A percentile compares a stretch with the other conserved stretches of the same genome.
Evolutionary conservation across 495 filamentous ascomycete genomes (phyloP).

Genomic region (Trichoderma asperelloides): DNA sequence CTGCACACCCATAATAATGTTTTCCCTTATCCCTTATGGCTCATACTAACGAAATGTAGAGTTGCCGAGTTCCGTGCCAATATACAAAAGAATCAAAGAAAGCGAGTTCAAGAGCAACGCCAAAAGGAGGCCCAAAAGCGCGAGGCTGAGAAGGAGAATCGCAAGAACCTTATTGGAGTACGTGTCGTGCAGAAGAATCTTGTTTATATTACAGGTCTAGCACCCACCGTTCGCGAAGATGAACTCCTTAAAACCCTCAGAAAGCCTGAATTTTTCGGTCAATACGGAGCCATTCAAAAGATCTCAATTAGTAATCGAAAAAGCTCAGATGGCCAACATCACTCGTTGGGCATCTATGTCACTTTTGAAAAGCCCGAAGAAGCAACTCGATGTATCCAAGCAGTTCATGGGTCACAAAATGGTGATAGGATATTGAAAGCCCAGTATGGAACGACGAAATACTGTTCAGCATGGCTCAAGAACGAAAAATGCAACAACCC

Average conservation of each 20-base stretch:
- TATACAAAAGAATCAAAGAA: slow-evolving; percentile 79
- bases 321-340: slow-evolving; percentile 54
- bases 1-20: background rate
- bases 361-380: slow-evolving; percentile 86
- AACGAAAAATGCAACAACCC: slow-evolving; percentile 88
- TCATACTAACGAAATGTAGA: slow-evolving; percentile 27
- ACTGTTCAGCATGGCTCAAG: slow-evolving; percentile 93
- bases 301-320: slow-evolving; percentile 97
- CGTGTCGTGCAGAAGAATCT: slow-evolving; percentile 97
- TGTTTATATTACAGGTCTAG: slow-evolving; percentile 94
- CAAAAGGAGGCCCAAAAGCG: slow-evolving; percentile 94
- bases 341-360: slow-evolving; percentile 92
- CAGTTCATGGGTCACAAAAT: slow-evolving; percentile 88
- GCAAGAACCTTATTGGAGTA: slow-evolving; percentile 90
- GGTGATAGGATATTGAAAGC: slow-evolving; percentile 79
- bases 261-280: slow-evolving; percentile 87
- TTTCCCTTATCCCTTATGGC: background rate
- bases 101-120: slow-evolving; percentile 71
- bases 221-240: slow-evolving; percentile 82
- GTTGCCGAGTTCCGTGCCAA: slow-evolving; percentile 69
- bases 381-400: slow-evolving; percentile 77
- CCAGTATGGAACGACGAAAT: slow-evolving; percentile 96
- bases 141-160: slow-evolving; percentile 88
- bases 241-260: slow-evolving; percentile 80
- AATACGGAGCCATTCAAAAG: slow-evolving; percentile 97